Evolutionary conservation across 768 basidiomycete genomes (phyloP).

Genomic region (Phlebiopsis gigantea): DNA sequence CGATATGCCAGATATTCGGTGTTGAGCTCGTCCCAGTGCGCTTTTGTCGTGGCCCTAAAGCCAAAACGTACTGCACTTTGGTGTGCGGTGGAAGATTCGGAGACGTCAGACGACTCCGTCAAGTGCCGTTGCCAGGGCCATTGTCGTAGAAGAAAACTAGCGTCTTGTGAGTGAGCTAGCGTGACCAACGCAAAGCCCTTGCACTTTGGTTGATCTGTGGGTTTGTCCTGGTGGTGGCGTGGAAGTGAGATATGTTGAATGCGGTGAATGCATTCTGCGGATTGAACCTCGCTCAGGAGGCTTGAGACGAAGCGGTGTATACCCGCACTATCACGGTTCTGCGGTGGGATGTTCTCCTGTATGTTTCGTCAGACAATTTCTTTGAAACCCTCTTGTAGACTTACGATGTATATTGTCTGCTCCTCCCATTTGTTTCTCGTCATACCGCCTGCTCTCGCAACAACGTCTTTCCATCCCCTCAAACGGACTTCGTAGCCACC

Average conservation of each 20-base stretch:
- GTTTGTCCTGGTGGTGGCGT: conserved; percentile 58
- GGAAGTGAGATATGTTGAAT: conserved; percentile 56
- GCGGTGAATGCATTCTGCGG: conserved; percentile 10
- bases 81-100: conserved; percentile 2
- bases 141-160: conserved; percentile 33
- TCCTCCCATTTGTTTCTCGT: conserved; percentile 53
- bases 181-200: conserved; percentile 77
- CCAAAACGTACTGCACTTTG: conserved; percentile 53
- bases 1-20: conserved; percentile 68
- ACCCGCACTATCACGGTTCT: conserved; percentile 45
- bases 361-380: not conserved
- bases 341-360: conserved; percentile 67
- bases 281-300: conserved; percentile 24
- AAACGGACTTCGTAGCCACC: conserved; percentile 67
- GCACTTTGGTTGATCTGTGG: conserved; percentile 48
- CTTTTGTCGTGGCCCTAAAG: conserved; percentile 51
- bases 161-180: conserved; percentile 36
- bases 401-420: conserved; percentile 63
- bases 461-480: conserved; percentile 34
- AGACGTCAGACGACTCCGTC: not conserved
- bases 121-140: conserved; percentile 58
- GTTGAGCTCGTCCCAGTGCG: conserved; percentile 57
- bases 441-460: conserved; percentile 22
- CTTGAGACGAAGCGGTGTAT: conserved; percentile 41
- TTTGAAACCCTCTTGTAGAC: conserved; percentile 17